These are phyloP conservation scores for Nidularia pulvinata DNA, from an alignment of 768 basidiomycete genomes.

Conservation along the genomic window DNA sequence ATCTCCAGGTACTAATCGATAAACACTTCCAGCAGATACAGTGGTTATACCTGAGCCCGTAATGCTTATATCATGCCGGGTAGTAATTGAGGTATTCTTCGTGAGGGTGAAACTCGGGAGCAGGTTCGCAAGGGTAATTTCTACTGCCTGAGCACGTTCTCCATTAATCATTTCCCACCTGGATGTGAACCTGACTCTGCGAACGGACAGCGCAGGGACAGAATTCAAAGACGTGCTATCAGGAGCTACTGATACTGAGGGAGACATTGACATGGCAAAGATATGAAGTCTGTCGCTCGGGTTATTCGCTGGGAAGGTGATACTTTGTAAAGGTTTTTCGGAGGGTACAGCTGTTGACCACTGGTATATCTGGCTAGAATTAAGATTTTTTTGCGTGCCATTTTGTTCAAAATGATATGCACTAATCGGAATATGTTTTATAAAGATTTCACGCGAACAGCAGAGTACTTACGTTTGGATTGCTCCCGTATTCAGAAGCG, in stretches of 20 bases:
- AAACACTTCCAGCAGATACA: constrained; percentile 32
- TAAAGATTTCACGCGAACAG: no score
- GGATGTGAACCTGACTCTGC: constrained; percentile 39
- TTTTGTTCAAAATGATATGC: constrained; percentile 42
- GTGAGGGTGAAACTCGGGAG: constrained; percentile 29
- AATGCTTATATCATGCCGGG: constrained; percentile 31
- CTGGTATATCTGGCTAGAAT: constrained; percentile 41
- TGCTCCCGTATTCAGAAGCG: constrained; percentile 34
- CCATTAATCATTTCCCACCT: constrained; percentile 40
- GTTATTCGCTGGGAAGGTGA: constrained; percentile 36
- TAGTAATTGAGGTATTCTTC: constrained; percentile 23
- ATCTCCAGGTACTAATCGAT: constrained; percentile 49
- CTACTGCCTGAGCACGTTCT: constrained; percentile 42
- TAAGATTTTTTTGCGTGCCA: constrained; percentile 32
- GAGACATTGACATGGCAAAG: constrained; percentile 42
- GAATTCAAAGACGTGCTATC: no score
- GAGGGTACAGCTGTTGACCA: constrained; percentile 43
- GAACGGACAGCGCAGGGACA: constrained; percentile 31
- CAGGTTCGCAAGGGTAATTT: constrained; percentile 52
- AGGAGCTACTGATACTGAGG: constrained; percentile 10
- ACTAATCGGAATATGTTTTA: no score
- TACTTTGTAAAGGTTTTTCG: constrained; percentile 32
- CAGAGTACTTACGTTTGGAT: constrained; percentile 38
- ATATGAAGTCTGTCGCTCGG: constrained; percentile 36
- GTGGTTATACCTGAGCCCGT: constrained; percentile 38